These are phyloP conservation scores for Triticum urartu DNA, from an alignment of 176 grass and related monocot species.

Conservation along the genomic window DNA sequence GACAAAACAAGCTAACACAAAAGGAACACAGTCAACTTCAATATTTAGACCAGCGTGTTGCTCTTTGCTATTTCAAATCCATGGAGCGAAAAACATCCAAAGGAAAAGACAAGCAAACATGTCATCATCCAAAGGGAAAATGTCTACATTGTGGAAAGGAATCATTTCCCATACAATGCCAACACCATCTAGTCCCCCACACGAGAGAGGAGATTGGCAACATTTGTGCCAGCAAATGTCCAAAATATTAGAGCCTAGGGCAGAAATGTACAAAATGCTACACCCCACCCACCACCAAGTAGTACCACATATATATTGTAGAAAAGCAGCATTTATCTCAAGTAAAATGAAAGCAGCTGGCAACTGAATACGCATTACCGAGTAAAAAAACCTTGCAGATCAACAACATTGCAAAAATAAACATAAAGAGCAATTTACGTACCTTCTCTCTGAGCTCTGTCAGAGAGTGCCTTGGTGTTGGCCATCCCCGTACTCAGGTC, in stretches of 20 bases:
- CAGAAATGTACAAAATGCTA: background rate
- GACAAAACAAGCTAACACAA: background rate
- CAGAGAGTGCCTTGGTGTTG: slow-evolving; percentile 26
- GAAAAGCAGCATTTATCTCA: slow-evolving; percentile 18
- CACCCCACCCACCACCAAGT: slow-evolving; percentile 5
- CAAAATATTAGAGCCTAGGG: background rate
- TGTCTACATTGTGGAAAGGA: slow-evolving; percentile 15
- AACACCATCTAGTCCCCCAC: slow-evolving; percentile 9
- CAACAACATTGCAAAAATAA: background rate
- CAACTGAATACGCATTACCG: background rate
- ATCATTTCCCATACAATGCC: background rate
- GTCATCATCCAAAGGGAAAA: background rate
- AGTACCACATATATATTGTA: background rate
- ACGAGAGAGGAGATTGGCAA: background rate
- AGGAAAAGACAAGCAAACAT: slow-evolving; percentile 27
- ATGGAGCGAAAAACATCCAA: background rate
- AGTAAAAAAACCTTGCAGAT: background rate
- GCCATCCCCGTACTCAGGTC: slow-evolving; percentile 60
- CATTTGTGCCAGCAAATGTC: slow-evolving; percentile 17
- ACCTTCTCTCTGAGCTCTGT: slow-evolving; percentile 58
- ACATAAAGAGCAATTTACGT: slow-evolving; percentile 1
- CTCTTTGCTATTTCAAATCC: background rate
- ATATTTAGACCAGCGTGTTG: background rate
- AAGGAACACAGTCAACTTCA: background rate
- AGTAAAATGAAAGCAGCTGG: background rate